phyloP scores from a whole-genome alignment of 2,329 filamentous ascomycete genomes.

The Phoma sp. region DNA sequence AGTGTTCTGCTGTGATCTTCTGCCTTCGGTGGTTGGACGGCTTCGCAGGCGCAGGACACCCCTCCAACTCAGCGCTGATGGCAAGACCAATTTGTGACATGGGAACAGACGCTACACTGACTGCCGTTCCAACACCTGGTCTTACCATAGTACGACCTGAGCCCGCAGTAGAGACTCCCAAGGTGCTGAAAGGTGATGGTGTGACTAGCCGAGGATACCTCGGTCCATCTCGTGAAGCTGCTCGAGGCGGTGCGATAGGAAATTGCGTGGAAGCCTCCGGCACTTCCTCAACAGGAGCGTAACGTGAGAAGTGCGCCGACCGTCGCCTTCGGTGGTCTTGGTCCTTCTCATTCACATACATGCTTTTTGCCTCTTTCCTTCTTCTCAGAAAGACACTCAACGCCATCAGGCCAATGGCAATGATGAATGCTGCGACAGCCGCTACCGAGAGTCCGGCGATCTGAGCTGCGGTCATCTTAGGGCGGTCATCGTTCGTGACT shows the following conservation, averaged over 20 bases:
- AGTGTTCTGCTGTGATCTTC: constrained; percentile 14
- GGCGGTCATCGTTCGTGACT: constrained; percentile 22
- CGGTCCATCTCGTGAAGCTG: constrained; percentile 6
- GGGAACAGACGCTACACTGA: constrained; percentile 31
- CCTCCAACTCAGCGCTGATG: constrained; percentile 45
- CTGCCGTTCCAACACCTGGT: constrained; percentile 28
- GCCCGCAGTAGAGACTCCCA: constrained; percentile 1
- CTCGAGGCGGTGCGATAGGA: constrained; percentile 25
- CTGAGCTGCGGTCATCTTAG: constrained; percentile 46
- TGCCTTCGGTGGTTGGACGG: constrained; percentile 13
- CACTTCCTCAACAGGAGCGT: constrained; percentile 18
- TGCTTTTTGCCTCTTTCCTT: constrained; percentile 39
- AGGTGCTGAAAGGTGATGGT: constrained; percentile 16
- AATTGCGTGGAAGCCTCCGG: constrained; percentile 22
- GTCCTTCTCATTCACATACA: constrained; percentile 32
- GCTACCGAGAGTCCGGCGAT: constrained; percentile 49
- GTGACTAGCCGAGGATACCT: constrained; percentile 9
- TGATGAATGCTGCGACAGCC: constrained; percentile 44
- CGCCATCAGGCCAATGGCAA: constrained; percentile 48
- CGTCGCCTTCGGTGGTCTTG: constrained; percentile 19
- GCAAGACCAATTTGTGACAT: constrained; percentile 47
- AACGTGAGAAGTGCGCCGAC: constrained; percentile 33
- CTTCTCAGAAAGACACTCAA: constrained; percentile 45
- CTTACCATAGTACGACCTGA: constrained; percentile 28
- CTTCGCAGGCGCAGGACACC: constrained; percentile 26